Base-by-base conservation (phyloP, 2,329 filamentous ascomycete genomes). In the Alternaria solani region DNA sequence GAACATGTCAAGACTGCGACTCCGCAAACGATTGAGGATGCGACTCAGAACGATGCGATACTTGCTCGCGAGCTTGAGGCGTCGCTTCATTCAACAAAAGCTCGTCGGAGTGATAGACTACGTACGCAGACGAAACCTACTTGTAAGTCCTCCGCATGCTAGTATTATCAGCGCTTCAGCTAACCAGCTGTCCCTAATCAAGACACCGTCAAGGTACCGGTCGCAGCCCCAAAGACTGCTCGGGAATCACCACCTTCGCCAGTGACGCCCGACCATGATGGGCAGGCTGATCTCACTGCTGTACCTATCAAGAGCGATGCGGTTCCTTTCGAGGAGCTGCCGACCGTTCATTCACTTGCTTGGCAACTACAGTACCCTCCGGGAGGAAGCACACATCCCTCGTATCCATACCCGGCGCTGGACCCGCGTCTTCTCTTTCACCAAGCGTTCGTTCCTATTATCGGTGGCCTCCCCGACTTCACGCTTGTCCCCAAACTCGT, bases 291-390 rank as follows among this genome's bases (percentile, higher is more conserved):
- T 16, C 26, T 43, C 3, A 52, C 11, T 8, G 14, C 30, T 9
- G 44, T 60, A 8, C 54, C 61, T 2, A 54, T 57, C 20, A 56
- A 65, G 9, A 53, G 49, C 1, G 42, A 55, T 1, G 38, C 57
- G 0, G 25, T 62, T 34, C 36, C 46, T 1, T 58, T 61, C 16
- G 23, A 53, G 8, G 52, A 47, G 1, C 39, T 68, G 3, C 67
- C 66, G 1, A 26, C 32, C 1, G 6, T 63, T 1, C 59, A 56
- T 0, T 65, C 64, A 0, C 16, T 58, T 0, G 39, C 63, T 0
- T 71, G 66, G 66, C 57, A 69, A 3, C 5, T 71, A 0, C 55
- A 62, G 7, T 71, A 70, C 5, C 69, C 69, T 0, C 57, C 69
- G 0, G 66, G 69, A 1, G 69, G 69, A 0, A 66, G 64, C 11